Evolutionary conservation across 768 basidiomycete genomes (phyloP).

Genomic region (Hygrophorus pudorinus): DNA sequence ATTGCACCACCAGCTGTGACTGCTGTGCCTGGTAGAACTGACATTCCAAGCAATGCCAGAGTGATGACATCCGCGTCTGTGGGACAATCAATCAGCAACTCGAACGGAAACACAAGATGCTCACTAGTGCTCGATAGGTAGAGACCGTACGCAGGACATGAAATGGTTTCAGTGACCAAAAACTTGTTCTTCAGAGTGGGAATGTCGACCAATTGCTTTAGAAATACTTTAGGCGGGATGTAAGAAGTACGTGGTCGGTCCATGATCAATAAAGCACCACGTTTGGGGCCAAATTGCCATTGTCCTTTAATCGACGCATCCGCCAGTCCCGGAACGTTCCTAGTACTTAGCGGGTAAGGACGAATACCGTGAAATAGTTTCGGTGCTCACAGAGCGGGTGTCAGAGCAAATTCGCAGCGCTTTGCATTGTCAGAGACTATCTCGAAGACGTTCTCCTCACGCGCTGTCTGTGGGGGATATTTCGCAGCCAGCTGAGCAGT

Average conservation of each 20-base stretch:
- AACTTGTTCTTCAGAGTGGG: constrained; percentile 18
- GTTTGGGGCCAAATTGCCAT: constrained; percentile 23
- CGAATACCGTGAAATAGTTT: too few relatives aligned
- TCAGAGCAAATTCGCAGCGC: too few relatives aligned
- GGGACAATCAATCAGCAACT: not conserved
- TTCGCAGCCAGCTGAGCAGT: constrained; percentile 12
- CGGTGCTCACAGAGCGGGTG: too few relatives aligned
- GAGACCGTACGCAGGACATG: constrained; percentile 19
- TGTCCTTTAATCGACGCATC: constrained; percentile 22
- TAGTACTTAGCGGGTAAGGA: not conserved
- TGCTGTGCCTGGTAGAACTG: not conserved
- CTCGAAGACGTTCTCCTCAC: constrained; percentile 17
- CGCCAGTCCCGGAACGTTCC: constrained; percentile 16
- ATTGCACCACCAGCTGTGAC: not conserved
- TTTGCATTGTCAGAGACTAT: too few relatives aligned
- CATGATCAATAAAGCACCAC: constrained; percentile 27
- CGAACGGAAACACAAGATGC: not conserved
- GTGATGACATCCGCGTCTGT: not conserved
- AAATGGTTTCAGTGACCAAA: constrained; percentile 22
- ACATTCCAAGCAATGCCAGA: not conserved
- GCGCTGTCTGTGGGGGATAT: constrained; percentile 6
- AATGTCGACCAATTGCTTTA: constrained; percentile 16
- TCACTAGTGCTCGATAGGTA: constrained; percentile 4
- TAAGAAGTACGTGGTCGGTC: constrained; percentile 15
- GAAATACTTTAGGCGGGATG: constrained; percentile 11